Percentiles rank a stretch among this genome's conserved stretches.
phyloP scores from a whole-genome alignment of 2,329 filamentous ascomycete genomes.

The Bipolaris sorokiniana region DNA sequence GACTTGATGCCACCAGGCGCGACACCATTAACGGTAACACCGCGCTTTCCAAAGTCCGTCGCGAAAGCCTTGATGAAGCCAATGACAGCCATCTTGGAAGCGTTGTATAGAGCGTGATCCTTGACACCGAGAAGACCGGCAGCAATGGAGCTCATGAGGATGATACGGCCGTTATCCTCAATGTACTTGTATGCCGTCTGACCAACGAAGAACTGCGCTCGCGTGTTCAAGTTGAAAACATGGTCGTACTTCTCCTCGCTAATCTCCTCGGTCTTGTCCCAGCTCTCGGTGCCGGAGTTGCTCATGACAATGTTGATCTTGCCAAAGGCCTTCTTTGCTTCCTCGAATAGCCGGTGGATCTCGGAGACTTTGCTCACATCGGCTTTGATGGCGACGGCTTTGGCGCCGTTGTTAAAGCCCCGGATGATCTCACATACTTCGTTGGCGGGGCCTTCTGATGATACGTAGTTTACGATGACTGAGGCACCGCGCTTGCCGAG shows the following conservation, averaged over 20 bases:
- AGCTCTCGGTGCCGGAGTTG: constrained; percentile 67
- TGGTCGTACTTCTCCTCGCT: constrained; percentile 74
- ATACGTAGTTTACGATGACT: constrained; percentile 70
- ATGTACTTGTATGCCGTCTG: constrained; percentile 76
- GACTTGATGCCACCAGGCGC: constrained; percentile 76
- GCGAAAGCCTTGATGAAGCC: constrained; percentile 74
- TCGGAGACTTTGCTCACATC: constrained; percentile 62
- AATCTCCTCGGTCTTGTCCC: constrained; percentile 72
- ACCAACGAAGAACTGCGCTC: constrained; percentile 78
- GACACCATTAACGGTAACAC: constrained; percentile 75
- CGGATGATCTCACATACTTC: constrained; percentile 57
- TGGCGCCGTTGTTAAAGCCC: constrained; percentile 55
- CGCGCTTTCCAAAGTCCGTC: constrained; percentile 71
- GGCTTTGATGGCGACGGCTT: constrained; percentile 64
- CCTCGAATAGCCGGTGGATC: constrained; percentile 63
- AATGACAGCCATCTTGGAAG: constrained; percentile 74
- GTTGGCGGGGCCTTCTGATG: constrained; percentile 57
- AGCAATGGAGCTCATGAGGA: constrained; percentile 77
- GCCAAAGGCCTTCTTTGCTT: constrained; percentile 53
- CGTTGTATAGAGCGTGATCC: constrained; percentile 74
- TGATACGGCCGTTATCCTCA: constrained; percentile 71
- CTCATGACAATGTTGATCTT: constrained; percentile 58
- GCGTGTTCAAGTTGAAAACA: constrained; percentile 71
- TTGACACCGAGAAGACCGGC: constrained; percentile 70
- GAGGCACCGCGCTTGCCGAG: constrained; percentile 69